A percentile compares a stretch with the other conserved stretches of the same genome.
Evolutionary conservation across 805 yeast species (phyloP).

Genomic region (Ogataea degrootiae): DNA sequence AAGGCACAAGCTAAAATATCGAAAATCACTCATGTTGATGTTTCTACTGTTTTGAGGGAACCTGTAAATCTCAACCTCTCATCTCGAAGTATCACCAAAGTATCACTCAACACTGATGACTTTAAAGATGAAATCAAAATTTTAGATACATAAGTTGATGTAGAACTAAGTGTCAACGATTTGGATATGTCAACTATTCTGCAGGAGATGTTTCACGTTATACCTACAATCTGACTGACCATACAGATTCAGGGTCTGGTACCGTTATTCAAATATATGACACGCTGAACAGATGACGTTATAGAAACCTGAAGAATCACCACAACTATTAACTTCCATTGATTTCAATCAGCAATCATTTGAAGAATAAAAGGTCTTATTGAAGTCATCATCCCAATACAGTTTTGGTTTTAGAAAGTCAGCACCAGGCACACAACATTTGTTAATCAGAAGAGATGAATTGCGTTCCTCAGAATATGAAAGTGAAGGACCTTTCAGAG

Average conservation of each 20-base stretch:
- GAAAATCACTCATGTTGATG: slow-evolving; percentile 7
- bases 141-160: not conserved
- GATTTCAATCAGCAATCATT: not conserved
- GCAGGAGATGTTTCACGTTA: no score
- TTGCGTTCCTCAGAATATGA: not conserved
- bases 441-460: slow-evolving; percentile 7
- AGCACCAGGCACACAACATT: slow-evolving; percentile 15
- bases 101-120: no score
- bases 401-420: slow-evolving; percentile 16
- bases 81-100: not conserved
- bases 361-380: not conserved
- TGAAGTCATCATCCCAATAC: slow-evolving; percentile 4
- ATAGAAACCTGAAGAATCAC: not conserved
- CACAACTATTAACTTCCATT: not conserved
- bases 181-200: no score
- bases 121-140: not conserved
- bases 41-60: slow-evolving; percentile 5
- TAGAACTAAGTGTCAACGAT: not conserved
- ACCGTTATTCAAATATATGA: no score
- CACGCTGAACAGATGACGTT: no score
- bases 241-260: no score
- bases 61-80: not conserved
- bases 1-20: slow-evolving; percentile 4
- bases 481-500: not conserved
- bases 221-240: no score